Conservation (phyloP, 331 rosid genomes). For the Telfairia occidentalis region DNA sequence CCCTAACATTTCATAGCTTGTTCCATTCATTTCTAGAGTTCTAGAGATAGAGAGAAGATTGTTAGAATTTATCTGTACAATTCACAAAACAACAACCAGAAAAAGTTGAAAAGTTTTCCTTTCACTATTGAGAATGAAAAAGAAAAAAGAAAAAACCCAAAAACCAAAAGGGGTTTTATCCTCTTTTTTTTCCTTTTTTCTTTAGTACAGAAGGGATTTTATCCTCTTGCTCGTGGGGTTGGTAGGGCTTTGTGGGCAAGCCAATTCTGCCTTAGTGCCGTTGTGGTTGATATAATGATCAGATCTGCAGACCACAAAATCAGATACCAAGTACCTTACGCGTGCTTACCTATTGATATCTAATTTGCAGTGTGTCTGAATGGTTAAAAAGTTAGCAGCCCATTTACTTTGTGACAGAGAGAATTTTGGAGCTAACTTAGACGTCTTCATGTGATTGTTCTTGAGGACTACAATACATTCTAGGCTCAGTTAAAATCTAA, state of each 20-base stretch:
- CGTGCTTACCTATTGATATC: not conserved
- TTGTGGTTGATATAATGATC: conserved; percentile 1
- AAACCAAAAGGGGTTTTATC: not conserved
- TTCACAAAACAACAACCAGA: not conserved
- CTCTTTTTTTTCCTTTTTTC: too few species aligned
- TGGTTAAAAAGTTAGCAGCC: not conserved
- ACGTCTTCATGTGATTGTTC: not conserved
- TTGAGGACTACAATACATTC: not conserved
- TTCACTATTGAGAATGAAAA: conserved; percentile 2
- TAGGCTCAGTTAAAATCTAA: not conserved
- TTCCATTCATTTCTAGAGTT: not conserved
- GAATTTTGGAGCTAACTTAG: not conserved
- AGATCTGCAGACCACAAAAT: conserved; percentile 2
- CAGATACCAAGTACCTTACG: conserved; percentile 1
- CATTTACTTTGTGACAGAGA: not conserved
- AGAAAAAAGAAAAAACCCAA: not conserved
- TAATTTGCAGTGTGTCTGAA: not conserved
- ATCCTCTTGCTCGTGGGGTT: not conserved
- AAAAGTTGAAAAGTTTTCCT: not conserved
- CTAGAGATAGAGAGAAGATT: too few species aligned
- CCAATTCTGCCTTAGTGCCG: not conserved
- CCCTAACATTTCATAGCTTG: not conserved
- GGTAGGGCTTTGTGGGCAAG: conserved; percentile 7
- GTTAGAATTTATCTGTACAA: not conserved
- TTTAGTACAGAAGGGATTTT: too few species aligned